Base-by-base conservation (phyloP, 2,329 filamentous ascomycete genomes). In the Fusarium cicatricum region DNA sequence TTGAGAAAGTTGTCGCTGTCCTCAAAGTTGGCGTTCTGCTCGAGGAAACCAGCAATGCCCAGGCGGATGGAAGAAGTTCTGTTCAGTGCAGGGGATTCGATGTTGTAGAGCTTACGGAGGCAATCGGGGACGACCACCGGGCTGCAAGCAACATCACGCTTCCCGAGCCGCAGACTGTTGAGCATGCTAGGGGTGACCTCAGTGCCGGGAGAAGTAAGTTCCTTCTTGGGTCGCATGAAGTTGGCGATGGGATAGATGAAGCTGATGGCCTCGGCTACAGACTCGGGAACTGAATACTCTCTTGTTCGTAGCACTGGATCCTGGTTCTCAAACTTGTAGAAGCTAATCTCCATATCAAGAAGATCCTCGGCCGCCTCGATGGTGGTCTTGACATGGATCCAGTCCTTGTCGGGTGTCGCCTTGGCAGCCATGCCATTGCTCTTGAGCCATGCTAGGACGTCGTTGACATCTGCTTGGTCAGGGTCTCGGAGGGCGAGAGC, bases 1-100 rank as follows among this genome's bases (percentile, higher is more conserved):
- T 65, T 55, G 21, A 80, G 70, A 52, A 81, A 83, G 2, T 66
- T 47, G 12, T 68, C 46, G 7, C 78, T 71, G 60, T 83, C 81
- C 4, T 68, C 50, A 52, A 78, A 74, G 60, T 77, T 79, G 63
- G 77, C 74, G 60, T 77, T 78, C 60, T 83, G 70, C 15, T 80
- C 78, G 1, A 83, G 74, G 65, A 83, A 83, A 8, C 81, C 80
- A 1, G 79, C 79, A 17, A 83, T 71, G 23, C 77, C 81, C 40
- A 82, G 69, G 0, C 76, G 74, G 8, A 76, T 74, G 1, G 70
- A 67, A 1, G 78, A 77, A 3, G 42, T 66, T 15, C 60, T 58
- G 19, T 71, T 60, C 4, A 55, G 65, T 7, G 62, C 62, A n/a
- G 64, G 60, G 55, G 77, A 76, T 33, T 70, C 72, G 58, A 82